Conservation (phyloP, 2,329 filamentous ascomycete species). For the Albophoma yamanashiensis region DNA sequence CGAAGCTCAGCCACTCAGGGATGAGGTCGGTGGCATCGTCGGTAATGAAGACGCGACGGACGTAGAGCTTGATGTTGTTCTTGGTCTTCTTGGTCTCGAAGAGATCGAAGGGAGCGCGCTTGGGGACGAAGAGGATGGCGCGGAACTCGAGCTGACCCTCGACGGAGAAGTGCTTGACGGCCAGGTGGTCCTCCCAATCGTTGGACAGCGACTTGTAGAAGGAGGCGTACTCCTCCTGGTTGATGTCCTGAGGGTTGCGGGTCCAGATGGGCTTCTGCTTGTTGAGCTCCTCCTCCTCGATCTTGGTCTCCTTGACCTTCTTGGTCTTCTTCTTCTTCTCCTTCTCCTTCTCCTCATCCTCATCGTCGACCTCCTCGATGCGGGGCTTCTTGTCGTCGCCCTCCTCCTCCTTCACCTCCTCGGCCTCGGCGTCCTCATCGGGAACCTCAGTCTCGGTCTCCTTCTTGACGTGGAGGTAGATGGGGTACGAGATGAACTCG, state of each 20-base stretch:
- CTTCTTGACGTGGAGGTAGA: conserved; percentile 99
- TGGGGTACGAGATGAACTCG: conserved; percentile 99
- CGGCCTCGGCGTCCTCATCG: conserved; percentile 80
- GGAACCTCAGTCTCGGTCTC: conserved; percentile 98
- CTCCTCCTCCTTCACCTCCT: conserved; percentile 52
- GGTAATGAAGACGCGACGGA: conserved; percentile 99
- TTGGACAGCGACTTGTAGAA: conserved; percentile 99
- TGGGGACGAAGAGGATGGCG: conserved; percentile 97
- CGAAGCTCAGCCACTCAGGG: conserved; percentile 96
- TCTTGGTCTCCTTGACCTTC: conserved; percentile 97
- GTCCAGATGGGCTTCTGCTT: conserved; percentile 99
- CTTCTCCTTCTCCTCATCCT: conserved; percentile 74
- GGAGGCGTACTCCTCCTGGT: conserved; percentile 88
- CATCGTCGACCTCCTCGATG: conserved; percentile 84
- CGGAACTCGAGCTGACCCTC: conserved; percentile 99
- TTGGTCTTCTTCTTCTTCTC: conserved; percentile 97
- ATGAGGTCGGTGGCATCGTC: conserved; percentile 98
- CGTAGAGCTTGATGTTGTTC: conserved; percentile 99
- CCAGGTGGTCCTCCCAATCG: conserved; percentile 99
- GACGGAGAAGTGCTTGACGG: conserved; percentile 99
- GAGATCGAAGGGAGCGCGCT: conserved; percentile 98
- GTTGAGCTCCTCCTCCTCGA: conserved; percentile 99
- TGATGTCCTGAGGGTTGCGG: conserved; percentile 92
- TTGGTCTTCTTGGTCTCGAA: conserved; percentile 99
- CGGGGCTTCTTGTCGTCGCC: conserved; percentile 90